These are phyloP conservation scores for Fonsecaea nubica DNA, from an alignment of 2,329 filamentous ascomycete species.

Conservation along the genomic window DNA sequence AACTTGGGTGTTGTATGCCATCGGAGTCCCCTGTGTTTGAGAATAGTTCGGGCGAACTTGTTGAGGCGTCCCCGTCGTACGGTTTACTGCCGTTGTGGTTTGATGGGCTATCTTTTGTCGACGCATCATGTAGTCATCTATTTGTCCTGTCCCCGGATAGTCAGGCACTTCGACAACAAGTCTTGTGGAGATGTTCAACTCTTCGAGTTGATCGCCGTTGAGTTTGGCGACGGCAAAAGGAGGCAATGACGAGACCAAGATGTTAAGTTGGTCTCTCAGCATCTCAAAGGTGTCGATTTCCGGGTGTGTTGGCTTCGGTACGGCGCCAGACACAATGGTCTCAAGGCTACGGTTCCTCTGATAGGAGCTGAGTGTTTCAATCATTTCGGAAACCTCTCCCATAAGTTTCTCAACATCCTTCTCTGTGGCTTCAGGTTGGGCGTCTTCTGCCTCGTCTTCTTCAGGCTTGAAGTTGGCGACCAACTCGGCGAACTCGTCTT, in stretches of 20 bases:
- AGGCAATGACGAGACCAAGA: conserved; percentile 77
- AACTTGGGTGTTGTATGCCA: conserved; percentile 34
- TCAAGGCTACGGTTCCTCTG: conserved; percentile 65
- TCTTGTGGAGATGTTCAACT: conserved; percentile 80
- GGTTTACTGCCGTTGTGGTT: conserved; percentile 43
- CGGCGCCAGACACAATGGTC: conserved; percentile 48
- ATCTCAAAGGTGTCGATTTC: conserved; percentile 71
- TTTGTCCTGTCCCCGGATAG: conserved; percentile 80
- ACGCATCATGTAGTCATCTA: conserved; percentile 71
- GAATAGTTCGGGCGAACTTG: conserved; percentile 36
- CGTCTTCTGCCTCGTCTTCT: conserved; percentile 39
- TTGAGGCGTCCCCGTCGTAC: conserved; percentile 33
- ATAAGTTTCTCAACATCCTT: conserved; percentile 60
- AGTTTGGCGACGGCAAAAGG: conserved; percentile 86
- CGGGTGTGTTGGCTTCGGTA: conserved; percentile 60
- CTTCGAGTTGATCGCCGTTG: conserved; percentile 82
- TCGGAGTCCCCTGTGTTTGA: conserved; percentile 29
- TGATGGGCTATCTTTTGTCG: conserved; percentile 49
- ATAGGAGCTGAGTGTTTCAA: conserved; percentile 68
- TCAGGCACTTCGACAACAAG: conserved; percentile 75
- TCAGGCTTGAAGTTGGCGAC: conserved; percentile 52
- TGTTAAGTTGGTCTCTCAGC: conserved; percentile 74
- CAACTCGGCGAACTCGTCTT: conserved; percentile 51
- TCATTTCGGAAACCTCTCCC: conserved; percentile 63
- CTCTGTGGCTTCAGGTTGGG: conserved; percentile 45